Evolutionary conservation across 805 yeast genomes (phyloP).

Genomic region (Kazachstania psychrophila): DNA sequence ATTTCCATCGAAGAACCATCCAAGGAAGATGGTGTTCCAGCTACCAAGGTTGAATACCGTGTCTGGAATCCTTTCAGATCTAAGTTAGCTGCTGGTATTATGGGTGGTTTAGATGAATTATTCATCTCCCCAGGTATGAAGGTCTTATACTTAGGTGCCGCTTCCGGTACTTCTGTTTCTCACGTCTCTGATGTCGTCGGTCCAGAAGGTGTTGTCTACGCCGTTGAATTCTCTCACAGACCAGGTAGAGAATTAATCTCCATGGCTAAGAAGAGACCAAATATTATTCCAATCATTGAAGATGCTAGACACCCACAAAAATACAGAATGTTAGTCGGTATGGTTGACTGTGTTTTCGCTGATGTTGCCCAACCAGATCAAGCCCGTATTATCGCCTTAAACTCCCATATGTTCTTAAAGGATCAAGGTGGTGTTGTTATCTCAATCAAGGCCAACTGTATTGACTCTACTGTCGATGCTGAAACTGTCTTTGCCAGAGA

Average conservation of each 20-base stretch:
- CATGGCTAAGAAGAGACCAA: conserved; percentile 99
- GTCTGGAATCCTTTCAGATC: conserved; percentile 99
- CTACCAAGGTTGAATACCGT: conserved; percentile 96
- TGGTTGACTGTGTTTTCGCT: conserved; percentile 98
- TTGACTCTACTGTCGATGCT: conserved; percentile 98
- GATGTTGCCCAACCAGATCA: conserved; percentile 99
- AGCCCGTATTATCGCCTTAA: conserved; percentile 98
- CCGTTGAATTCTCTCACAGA: conserved; percentile 98
- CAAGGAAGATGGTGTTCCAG: conserved; percentile 75
- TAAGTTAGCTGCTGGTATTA: conserved; percentile 98
- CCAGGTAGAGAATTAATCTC: conserved; percentile 98
- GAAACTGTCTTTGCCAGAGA: conserved; percentile 99
- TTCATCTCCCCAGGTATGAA: conserved; percentile 97
- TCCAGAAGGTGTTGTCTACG: conserved; percentile 97
- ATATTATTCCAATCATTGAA: conserved; percentile 96
- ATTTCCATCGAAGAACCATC: conserved; percentile 88
- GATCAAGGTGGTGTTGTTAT: conserved; percentile 98
- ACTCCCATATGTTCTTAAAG: conserved; percentile 95
- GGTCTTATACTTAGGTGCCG: conserved; percentile 96
- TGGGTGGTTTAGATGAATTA: conserved; percentile 98
- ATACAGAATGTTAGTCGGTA: conserved; percentile 97
- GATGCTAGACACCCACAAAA: conserved; percentile 99
- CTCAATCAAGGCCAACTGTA: conserved; percentile 99
- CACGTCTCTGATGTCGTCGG: conserved; percentile 98
- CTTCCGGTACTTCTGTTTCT: conserved; percentile 97